Percentiles rank a stretch among this genome's conserved stretches.
Evolutionary conservation across 441 rosid species (phyloP).

Genomic region (Erysimum cheiri): DNA sequence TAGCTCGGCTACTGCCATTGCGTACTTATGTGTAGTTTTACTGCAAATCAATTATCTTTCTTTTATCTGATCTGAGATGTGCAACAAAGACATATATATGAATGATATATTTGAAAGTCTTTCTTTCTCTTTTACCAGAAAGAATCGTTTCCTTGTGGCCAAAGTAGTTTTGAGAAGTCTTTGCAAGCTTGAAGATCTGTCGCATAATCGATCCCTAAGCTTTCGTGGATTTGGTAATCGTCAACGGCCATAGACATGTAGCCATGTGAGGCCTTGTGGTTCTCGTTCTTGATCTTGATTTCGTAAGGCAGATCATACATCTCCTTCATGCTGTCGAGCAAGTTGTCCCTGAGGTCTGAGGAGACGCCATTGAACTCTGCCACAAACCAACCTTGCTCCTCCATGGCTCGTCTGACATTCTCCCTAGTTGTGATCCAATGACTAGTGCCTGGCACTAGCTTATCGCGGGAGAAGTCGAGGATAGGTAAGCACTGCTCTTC

Average conservation of each 20-base stretch:
- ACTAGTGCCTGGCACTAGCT: conserved; percentile 46
- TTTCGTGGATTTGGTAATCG: conserved; percentile 51
- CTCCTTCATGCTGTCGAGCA: conserved; percentile 42
- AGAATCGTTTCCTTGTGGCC: conserved; percentile 54
- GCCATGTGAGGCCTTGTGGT: conserved; percentile 55
- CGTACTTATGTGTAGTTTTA: conserved; percentile 39
- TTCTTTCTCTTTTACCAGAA: no score
- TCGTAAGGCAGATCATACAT: conserved; percentile 52
- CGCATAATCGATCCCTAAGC: conserved; percentile 51
- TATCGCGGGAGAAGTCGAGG: conserved; percentile 46
- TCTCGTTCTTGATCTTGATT: conserved; percentile 47
- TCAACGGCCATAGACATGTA: conserved; percentile 48
- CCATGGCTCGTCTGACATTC: conserved; percentile 49
- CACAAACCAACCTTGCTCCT: conserved; percentile 59
- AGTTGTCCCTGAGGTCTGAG: conserved; percentile 39
- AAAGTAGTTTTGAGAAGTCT: conserved; percentile 52
- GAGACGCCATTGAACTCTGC: conserved; percentile 49
- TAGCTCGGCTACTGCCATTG: conserved; percentile 44
- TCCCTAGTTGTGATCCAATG: conserved; percentile 47
- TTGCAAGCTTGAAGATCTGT: conserved; percentile 39
- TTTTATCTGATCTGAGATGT: not conserved
- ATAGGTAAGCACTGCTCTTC: conserved; percentile 42
- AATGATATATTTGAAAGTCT: no score
- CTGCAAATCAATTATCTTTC: conserved; percentile 31
- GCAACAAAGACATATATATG: not conserved